Percentiles rank a stretch among this genome's conserved stretches.
These are phyloP conservation scores for Delonix regia DNA, from an alignment of 306 rosid species.

Conservation along the genomic window DNA sequence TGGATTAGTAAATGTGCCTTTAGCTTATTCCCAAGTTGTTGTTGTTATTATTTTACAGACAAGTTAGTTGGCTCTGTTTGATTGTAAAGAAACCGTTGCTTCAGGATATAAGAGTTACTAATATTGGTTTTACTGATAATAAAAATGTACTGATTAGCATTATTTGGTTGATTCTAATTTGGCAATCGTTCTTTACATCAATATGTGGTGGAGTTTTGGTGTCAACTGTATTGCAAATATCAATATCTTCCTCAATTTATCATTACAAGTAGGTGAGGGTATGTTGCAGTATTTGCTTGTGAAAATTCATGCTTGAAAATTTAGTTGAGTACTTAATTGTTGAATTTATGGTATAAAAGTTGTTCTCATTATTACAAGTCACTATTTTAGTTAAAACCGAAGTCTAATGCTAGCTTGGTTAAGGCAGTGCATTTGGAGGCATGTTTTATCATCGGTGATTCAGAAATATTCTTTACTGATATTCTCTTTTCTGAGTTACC, in stretches of 20 bases:
- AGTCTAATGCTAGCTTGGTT: slow-evolving; percentile 14
- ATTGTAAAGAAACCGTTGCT: too few relatives aligned
- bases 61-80: too few relatives aligned
- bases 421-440: slow-evolving; percentile 13
- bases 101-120: too few relatives aligned
- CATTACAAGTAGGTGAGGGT: slow-evolving; percentile 36
- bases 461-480: slow-evolving; percentile 9
- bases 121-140: too few relatives aligned
- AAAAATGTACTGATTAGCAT: too few relatives aligned
- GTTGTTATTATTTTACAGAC: too few relatives aligned
- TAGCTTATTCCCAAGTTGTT: too few relatives aligned
- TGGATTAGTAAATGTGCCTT: too few relatives aligned
- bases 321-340: slow-evolving; percentile 17
- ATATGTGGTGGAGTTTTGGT: slow-evolving; percentile 49
- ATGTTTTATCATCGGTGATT: slow-evolving; percentile 10
- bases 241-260: slow-evolving; percentile 32
- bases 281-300: slow-evolving; percentile 30
- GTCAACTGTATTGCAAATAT: slow-evolving; percentile 59
- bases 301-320: slow-evolving; percentile 17
- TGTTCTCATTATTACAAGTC: slow-evolving; percentile 15
- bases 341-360: slow-evolving; percentile 21
- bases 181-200: slow-evolving; percentile 33
- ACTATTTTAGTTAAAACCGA: slow-evolving; percentile 26
- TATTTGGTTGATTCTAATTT: slow-evolving; percentile 39
- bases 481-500: slow-evolving; percentile 2